Conservation (phyloP, 768 basidiomycete species). For the Daedalea quercina region DNA sequence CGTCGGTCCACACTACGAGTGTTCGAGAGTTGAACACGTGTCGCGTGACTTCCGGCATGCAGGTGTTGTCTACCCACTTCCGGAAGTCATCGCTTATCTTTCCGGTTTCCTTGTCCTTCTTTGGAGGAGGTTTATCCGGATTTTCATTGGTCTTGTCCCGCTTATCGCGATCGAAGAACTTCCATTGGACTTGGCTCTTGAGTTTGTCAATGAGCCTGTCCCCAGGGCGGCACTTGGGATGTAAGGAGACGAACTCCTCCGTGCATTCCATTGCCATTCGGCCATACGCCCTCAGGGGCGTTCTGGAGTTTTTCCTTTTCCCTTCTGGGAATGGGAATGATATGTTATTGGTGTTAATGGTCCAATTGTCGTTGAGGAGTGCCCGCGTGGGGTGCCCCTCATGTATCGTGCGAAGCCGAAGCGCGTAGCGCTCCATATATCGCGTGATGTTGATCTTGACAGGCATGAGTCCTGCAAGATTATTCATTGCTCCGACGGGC, state of each 20-base stretch:
- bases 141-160: neutral
- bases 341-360: neutral
- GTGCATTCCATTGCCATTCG: neutral
- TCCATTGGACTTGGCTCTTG: too few species aligned
- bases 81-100: neutral
- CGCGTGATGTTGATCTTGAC: conserved; percentile 2
- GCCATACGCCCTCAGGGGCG: neutral
- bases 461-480: conserved; percentile 13
- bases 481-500: conserved; percentile 12
- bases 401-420: neutral
- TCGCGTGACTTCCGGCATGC: neutral
- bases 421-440: neutral
- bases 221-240: too few species aligned
- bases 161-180: neutral
- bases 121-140: neutral
- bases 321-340: neutral
- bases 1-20: neutral
- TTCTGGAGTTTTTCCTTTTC: neutral
- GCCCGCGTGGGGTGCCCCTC: neutral
- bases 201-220: too few species aligned
- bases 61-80: neutral
- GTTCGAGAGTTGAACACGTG: neutral
- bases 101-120: neutral
- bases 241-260: neutral
- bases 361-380: neutral